These are phyloP conservation scores for Podaxis sp. DNA, from an alignment of 768 basidiomycete species.

Conservation along the genomic window DNA sequence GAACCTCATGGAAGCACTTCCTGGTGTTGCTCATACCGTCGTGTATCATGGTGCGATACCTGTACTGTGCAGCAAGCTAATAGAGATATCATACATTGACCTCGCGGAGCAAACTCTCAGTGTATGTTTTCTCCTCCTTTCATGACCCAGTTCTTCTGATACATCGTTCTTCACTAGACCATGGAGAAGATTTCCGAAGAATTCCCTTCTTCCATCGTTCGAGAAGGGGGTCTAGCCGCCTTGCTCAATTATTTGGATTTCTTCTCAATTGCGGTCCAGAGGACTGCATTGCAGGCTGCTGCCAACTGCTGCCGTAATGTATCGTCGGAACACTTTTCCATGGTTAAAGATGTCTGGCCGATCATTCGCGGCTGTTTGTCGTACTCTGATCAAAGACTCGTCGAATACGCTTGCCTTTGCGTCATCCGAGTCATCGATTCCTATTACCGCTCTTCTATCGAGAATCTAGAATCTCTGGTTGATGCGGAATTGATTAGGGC, in stretches of 20 bases:
- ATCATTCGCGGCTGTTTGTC: conserved; percentile 90
- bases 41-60: conserved; percentile 99
- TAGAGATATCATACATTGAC: conserved; percentile 97
- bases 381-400: conserved; percentile 94
- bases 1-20: conserved; percentile 98
- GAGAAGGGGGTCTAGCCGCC: conserved; percentile 92
- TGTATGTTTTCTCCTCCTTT: conserved; percentile 52
- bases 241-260: conserved; percentile 96
- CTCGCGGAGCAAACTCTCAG: conserved; percentile 97
- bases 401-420: conserved; percentile 93
- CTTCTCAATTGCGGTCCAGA: conserved; percentile 96
- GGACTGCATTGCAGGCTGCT: conserved; percentile 94
- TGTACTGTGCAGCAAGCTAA: conserved; percentile 93
- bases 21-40: conserved; percentile 95
- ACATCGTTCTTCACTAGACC: conserved; percentile 55
- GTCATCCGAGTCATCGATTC: conserved; percentile 94
- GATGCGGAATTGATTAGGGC: conserved; percentile 78
- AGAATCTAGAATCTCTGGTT: conserved; percentile 84
- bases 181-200: conserved; percentile 99
- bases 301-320: conserved; percentile 96
- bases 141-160: conserved; percentile 18
- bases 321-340: conserved; percentile 82
- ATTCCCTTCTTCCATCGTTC: conserved; percentile 92
- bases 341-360: conserved; percentile 88
- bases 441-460: conserved; percentile 81